Base-by-base conservation (phyloP, 108 stramenopile species). In the Chaetoceros muelleri region DNA sequence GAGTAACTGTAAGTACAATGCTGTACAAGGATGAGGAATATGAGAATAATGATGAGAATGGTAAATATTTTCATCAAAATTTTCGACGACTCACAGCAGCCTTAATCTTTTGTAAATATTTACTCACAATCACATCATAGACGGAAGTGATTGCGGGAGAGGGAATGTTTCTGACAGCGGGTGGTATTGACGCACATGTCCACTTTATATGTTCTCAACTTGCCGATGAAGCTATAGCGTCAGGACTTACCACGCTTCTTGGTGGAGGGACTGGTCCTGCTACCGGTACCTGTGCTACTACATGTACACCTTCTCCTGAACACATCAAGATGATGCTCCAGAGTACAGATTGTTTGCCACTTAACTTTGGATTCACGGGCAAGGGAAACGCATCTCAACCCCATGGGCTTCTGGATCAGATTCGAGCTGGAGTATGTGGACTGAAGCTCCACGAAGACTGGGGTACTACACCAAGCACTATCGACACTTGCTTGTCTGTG, bases 371-470 rank as follows among this genome's bases (percentile, higher is more conserved):
- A 45, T 96, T 98, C 57, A 80, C 85, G 27, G 97, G 95, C 31
- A 98, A 98, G 74, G 97, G 97, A 3, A 98, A 98, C 58, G 85
- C 93, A 23, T 74, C 80, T 47, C 82, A 95, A 61, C 55, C 80
- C 10, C 30, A 46, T 13, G 74, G 67, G 19, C 64, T 94, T 44
- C 45, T 73, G 29, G 85, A 81, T 52, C 75, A 75, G 18, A 59
- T 89, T 19, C 40, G 70, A 23, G 66, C 91, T n/a, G 95, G 97
- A 28, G 96, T 95, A 17, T 75, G 85, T 29, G 97, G 97, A 16
- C 80, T 97, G 67, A 98, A 98, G 75, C 72, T 98, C 21, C 97
- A 98, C 70, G 97, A 98, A 65, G 97, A 98, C 77, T 98, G 97
- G 97, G 97, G 97, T 45, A 98, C 97, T 21, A 98, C 97, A 40